phyloP scores from a whole-genome alignment of 1,284 basidiomycete genomes.

The Rhodotorula mucilaginosa region DNA sequence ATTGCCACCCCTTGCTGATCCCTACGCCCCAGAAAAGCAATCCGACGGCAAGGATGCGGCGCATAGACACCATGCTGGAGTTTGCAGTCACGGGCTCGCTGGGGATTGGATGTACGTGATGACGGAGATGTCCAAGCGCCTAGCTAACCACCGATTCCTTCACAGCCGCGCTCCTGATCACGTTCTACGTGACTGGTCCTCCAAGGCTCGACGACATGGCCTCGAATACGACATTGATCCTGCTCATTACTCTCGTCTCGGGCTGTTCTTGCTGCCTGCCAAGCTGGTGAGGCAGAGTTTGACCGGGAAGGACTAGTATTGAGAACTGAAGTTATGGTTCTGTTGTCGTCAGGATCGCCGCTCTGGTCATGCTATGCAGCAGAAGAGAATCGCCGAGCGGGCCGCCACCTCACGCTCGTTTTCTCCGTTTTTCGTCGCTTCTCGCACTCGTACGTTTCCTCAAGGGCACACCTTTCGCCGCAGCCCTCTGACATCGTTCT shows the following conservation, averaged over 20 bases:
- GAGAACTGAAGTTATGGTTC: not conserved
- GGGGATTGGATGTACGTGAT: slow-evolving; percentile 13
- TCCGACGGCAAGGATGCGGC: slow-evolving; percentile 8
- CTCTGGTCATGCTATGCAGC: slow-evolving; percentile 40
- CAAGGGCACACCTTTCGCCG: not conserved
- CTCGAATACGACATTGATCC: slow-evolving; percentile 8
- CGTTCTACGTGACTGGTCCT: slow-evolving; percentile 27
- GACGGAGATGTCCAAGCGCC: too few relatives aligned
- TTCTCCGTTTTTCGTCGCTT: slow-evolving; percentile 6
- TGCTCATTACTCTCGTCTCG: slow-evolving; percentile 5
- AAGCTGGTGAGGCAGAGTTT: not conserved
- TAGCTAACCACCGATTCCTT: not conserved
- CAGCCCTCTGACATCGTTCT: not conserved
- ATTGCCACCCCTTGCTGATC: too few relatives aligned
- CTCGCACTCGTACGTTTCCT: slow-evolving; percentile 3
- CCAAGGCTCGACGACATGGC: slow-evolving; percentile 9
- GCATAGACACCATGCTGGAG: slow-evolving; percentile 7
- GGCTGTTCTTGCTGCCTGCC: slow-evolving; percentile 11
- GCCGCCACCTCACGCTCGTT: slow-evolving; percentile 25
- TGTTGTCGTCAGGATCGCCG: not conserved
- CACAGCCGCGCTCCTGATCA: slow-evolving; percentile 21
- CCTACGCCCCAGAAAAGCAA: not conserved
- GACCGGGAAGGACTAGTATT: too few relatives aligned
- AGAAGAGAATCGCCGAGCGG: slow-evolving; percentile 36
- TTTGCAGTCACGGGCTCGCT: slow-evolving; percentile 6